These are phyloP conservation scores for Oryza glumipatula DNA, from an alignment of 176 grass and related monocot species.

Conservation along the genomic window DNA sequence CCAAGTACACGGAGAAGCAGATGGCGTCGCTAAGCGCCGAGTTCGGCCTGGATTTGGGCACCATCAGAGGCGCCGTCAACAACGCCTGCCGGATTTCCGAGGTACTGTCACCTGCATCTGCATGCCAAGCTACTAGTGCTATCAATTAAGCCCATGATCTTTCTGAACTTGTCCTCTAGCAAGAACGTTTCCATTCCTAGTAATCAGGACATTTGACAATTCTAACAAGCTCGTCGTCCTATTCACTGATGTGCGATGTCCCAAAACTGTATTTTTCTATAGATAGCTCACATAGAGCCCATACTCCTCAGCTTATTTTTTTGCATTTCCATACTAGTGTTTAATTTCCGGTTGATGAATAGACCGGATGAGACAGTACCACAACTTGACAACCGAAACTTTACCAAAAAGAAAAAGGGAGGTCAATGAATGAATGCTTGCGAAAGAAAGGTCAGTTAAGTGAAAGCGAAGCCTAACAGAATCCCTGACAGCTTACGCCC, in stretches of 20 bases:
- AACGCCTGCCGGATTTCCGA: conserved; percentile 82
- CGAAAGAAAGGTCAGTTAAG: conserved; percentile 13
- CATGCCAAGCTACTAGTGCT: background rate
- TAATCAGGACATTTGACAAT: background rate
- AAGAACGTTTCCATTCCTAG: background rate
- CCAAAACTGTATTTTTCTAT: background rate
- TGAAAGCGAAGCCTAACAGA: conserved; percentile 45
- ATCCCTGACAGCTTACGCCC: conserved; percentile 23
- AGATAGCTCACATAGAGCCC: background rate
- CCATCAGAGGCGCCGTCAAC: conserved; percentile 73
- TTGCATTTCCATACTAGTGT: background rate
- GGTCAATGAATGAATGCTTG: conserved; percentile 28
- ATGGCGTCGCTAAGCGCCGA: conserved; percentile 69
- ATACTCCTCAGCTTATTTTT: background rate
- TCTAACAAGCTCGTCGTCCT: background rate
- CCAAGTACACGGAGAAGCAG: conserved; percentile 80
- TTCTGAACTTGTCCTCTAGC: background rate
- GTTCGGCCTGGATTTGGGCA: conserved; percentile 69
- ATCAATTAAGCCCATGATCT: background rate
- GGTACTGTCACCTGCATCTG: conserved; percentile 47
- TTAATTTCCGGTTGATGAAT: background rate
- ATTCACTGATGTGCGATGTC: background rate
- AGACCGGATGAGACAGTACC: conserved; percentile 11
- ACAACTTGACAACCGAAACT: conserved; percentile 15
- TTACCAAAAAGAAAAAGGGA: conserved; percentile 3